A percentile compares a stretch with the other conserved stretches of the same genome.
Conservation (phyloP, 768 basidiomycete genomes). For the Podaxis sp. region DNA sequence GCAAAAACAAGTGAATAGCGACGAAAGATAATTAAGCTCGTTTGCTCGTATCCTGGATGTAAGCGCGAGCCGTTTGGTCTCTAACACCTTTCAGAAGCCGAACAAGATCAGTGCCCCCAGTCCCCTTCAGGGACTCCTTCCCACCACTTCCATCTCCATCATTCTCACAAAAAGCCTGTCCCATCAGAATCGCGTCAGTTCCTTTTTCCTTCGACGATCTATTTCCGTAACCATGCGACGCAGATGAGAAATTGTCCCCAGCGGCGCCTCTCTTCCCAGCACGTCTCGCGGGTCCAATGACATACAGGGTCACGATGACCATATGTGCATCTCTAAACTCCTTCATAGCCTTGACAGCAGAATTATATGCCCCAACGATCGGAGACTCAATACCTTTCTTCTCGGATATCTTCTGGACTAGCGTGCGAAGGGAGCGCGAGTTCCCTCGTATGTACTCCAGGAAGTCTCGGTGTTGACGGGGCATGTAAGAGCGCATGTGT, state of each 20-base stretch:
- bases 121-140: conserved; percentile 47
- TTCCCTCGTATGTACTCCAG: conserved; percentile 57
- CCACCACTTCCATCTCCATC: conserved; percentile 13
- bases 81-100: conserved; percentile 74
- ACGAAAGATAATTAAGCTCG: too few relatives aligned
- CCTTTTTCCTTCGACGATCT: conserved; percentile 3
- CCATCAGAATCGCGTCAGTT: conserved; percentile 9
- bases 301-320: conserved; percentile 68
- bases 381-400: conserved; percentile 18
- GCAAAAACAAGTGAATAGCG: too few relatives aligned
- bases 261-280: conserved; percentile 20
- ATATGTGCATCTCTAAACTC: conserved; percentile 76
- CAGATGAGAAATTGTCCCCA: neutral
- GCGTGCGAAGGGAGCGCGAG: conserved; percentile 53
- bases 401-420: conserved; percentile 35
- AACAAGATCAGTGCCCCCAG: conserved; percentile 78
- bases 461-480: conserved; percentile 71
- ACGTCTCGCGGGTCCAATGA: conserved; percentile 61
- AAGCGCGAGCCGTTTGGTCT: conserved; percentile 54
- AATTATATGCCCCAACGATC: conserved; percentile 57
- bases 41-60: conserved; percentile 15
- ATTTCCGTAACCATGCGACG: conserved; percentile 8
- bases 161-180: neutral
- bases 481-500: conserved; percentile 83
- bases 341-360: conserved; percentile 60